Evolutionary conservation across 2,329 filamentous ascomycete genomes (phyloP).

Genomic region (Xylariales sp.): DNA sequence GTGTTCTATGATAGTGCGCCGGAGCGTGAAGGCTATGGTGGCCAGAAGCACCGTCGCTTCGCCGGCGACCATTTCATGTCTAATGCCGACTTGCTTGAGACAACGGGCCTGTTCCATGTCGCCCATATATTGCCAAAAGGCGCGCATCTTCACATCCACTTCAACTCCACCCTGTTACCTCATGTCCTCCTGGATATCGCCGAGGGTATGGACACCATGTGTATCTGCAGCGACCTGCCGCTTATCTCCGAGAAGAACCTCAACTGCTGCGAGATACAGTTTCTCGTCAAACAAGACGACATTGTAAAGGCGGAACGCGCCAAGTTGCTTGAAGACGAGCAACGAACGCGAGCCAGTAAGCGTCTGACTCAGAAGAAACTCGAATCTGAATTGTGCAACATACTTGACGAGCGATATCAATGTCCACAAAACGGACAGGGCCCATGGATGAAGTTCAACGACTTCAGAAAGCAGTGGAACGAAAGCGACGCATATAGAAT

Average conservation of each 20-base stretch:
- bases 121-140: slow-evolving; percentile 64
- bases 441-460: not conserved
- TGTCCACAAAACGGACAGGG: not conserved
- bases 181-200: slow-evolving; percentile 51
- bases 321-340: not conserved
- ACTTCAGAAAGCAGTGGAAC: not conserved
- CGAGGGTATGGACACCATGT: slow-evolving; percentile 60
- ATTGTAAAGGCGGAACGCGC: not conserved
- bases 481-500: not conserved
- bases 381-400: not conserved
- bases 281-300: slow-evolving; percentile 39
- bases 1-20: slow-evolving; percentile 10
- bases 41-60: slow-evolving; percentile 41
- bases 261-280: slow-evolving; percentile 55
- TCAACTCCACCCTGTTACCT: slow-evolving; percentile 68
- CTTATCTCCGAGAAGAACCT: slow-evolving; percentile 41
- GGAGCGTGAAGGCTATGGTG: slow-evolving; percentile 14
- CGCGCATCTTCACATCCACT: slow-evolving; percentile 69
- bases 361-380: not conserved
- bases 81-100: slow-evolving; percentile 47
- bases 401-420: not conserved
- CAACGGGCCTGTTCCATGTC: slow-evolving; percentile 54
- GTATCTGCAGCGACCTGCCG: slow-evolving; percentile 57
- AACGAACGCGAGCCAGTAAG: too few relatives aligned
- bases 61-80: slow-evolving; percentile 55